A percentile compares a stretch with the other conserved stretches of the same genome.
Evolutionary conservation across 805 yeast species (phyloP).

Genomic region (Cyberlindnera amylophila): DNA sequence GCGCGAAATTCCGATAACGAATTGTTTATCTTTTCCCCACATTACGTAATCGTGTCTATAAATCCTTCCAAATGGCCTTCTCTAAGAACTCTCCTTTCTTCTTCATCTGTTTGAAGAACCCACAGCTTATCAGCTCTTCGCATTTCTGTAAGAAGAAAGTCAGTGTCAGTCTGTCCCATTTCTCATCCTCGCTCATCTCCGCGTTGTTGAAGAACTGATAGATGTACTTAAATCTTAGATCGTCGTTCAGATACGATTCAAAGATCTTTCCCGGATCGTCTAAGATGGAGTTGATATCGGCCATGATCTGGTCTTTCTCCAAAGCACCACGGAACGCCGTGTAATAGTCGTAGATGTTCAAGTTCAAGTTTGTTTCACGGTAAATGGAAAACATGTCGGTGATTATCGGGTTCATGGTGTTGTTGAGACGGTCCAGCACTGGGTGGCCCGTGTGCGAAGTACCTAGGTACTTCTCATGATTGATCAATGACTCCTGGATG

Average conservation of each 20-base stretch:
- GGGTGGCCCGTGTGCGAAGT: constrained; percentile 15
- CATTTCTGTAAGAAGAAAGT: constrained; percentile 76
- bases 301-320: constrained; percentile 29
- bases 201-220: constrained; percentile 28
- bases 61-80: constrained; percentile 66
- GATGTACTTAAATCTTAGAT: constrained; percentile 26
- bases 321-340: constrained; percentile 54
- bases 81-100: constrained; percentile 64
- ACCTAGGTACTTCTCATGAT: constrained; percentile 33
- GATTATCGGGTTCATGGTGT: constrained; percentile 47
- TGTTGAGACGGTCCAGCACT: constrained; percentile 29
- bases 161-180: constrained; percentile 61
- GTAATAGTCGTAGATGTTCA: constrained; percentile 67
- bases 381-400: constrained; percentile 61
- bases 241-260: constrained; percentile 23
- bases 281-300: constrained; percentile 22
- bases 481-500: constrained; percentile 37
- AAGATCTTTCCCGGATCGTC: constrained; percentile 19
- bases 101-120: constrained; percentile 54
- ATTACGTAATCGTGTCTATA: too few relatives aligned
- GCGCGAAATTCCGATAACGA: too few relatives aligned
- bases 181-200: constrained; percentile 30
- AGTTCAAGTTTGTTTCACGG: constrained; percentile 70
- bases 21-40: too few relatives aligned
- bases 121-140: constrained; percentile 65